Percentiles rank a stretch among this genome's conserved stretches.
Evolutionary conservation across 2,329 filamentous ascomycete genomes (phyloP).

Genomic region (Alternaria triticimaculans): DNA sequence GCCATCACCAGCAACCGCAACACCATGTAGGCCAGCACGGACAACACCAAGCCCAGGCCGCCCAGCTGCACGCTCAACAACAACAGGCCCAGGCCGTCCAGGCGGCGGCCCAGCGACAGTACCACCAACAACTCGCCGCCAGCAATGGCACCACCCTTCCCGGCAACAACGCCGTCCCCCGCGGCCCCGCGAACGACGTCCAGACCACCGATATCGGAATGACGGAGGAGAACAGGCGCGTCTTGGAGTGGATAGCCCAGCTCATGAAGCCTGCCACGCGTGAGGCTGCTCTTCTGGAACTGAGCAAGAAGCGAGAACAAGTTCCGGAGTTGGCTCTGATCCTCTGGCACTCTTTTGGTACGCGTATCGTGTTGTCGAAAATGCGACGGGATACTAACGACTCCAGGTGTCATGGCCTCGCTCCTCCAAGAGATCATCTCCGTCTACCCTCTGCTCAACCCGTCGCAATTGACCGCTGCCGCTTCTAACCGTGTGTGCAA

Average conservation of each 20-base stretch:
- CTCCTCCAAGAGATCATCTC: slow-evolving; percentile 98
- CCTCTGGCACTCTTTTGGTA: slow-evolving; percentile 98
- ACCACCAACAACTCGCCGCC: slow-evolving; percentile 76
- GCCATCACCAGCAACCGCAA: slow-evolving; percentile 50
- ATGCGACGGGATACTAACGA: slow-evolving; percentile 21
- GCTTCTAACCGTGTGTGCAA: slow-evolving; percentile 98
- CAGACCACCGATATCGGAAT: slow-evolving; percentile 58
- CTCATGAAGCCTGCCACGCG: slow-evolving; percentile 85
- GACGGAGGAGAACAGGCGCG: slow-evolving; percentile 88
- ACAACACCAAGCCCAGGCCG: slow-evolving; percentile 50
- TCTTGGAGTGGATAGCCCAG: slow-evolving; percentile 92
- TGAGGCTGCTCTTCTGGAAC: slow-evolving; percentile 88
- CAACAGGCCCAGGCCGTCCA: slow-evolving; percentile 55
- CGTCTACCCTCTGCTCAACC: slow-evolving; percentile 95
- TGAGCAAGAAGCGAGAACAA: slow-evolving; percentile 98
- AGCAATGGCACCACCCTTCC: slow-evolving; percentile 62
- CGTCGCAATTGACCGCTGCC: slow-evolving; percentile 95
- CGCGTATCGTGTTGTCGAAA: neutral
- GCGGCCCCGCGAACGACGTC: slow-evolving; percentile 48
- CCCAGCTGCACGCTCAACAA: slow-evolving; percentile 55
- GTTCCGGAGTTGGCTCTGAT: slow-evolving; percentile 96
- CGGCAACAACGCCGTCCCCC: slow-evolving; percentile 46
- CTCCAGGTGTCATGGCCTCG: slow-evolving; percentile 92
- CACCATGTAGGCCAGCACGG: slow-evolving; percentile 50
- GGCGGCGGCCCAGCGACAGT: slow-evolving; percentile 57